A percentile compares a stretch with the other conserved stretches of the same genome.
Evolutionary conservation across 164 flowering plant genomes (phyloP).

Genomic region (Echeveria elegans): DNA sequence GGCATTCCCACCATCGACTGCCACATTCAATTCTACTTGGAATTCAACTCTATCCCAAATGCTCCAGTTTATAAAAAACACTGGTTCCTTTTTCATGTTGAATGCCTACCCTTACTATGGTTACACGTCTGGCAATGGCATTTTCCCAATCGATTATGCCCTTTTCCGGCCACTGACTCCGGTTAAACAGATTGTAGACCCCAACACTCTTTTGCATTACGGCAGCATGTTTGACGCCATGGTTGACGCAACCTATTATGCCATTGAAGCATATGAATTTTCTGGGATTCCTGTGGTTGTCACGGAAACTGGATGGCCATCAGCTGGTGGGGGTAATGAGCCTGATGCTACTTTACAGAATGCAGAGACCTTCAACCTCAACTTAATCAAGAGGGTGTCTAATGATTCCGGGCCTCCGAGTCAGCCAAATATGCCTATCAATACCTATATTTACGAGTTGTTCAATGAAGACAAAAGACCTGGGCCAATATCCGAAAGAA

Average conservation of each 20-base stretch:
- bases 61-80: constrained; percentile 73
- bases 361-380: constrained; percentile 55
- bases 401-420: constrained; percentile 75
- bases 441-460: constrained; percentile 69
- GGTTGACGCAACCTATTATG: constrained; percentile 90
- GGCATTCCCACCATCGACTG: constrained; percentile 89
- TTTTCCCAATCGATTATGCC: constrained; percentile 86
- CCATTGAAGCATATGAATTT: constrained; percentile 60
- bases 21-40: constrained; percentile 70
- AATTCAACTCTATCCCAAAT: constrained; percentile 64
- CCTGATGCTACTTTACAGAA: constrained; percentile 71
- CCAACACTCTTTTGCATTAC: constrained; percentile 83
- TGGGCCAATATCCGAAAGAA: constrained; percentile 59
- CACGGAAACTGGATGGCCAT: constrained; percentile 96
- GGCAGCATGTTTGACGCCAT: constrained; percentile 88
- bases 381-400: constrained; percentile 47
- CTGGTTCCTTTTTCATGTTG: constrained; percentile 69
- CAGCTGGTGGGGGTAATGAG: constrained; percentile 68
- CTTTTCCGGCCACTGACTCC: constrained; percentile 59
- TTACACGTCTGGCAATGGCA: constrained; percentile 56
- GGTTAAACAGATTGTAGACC: constrained; percentile 81
- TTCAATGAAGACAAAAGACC: constrained; percentile 64
- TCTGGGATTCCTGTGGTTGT: constrained; percentile 66
- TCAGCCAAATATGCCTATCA: constrained; percentile 49
- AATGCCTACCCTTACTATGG: constrained; percentile 89